phyloP scores from a whole-genome alignment of 352 stramenopile species.

The Globisporangium ultimum region DNA sequence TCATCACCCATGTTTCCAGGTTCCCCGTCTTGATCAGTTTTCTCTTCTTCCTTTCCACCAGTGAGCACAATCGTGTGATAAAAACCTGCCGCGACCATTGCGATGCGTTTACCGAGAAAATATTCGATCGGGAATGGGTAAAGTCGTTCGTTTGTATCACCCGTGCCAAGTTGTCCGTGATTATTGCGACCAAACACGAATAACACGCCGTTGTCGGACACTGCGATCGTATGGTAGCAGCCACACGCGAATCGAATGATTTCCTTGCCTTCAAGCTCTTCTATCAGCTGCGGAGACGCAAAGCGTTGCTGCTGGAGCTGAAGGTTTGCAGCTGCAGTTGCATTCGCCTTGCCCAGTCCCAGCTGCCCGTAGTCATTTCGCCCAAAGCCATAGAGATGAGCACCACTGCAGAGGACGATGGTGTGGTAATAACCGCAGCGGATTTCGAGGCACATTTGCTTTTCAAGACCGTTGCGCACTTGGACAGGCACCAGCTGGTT shows the following conservation, averaged over 20 bases:
- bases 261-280: conserved; percentile 80
- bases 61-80: conserved; percentile 93
- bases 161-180: conserved; percentile 91
- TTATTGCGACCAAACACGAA: conserved; percentile 95
- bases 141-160: conserved; percentile 85
- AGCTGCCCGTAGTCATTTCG: conserved; percentile 94
- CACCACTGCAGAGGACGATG: conserved; percentile 69
- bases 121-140: conserved; percentile 85
- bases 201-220: conserved; percentile 87
- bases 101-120: conserved; percentile 88
- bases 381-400: conserved; percentile 84
- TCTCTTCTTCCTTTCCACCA: conserved; percentile 65
- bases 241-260: conserved; percentile 85
- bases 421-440: conserved; percentile 92
- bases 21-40: conserved; percentile 14
- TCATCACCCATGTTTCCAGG: conserved; percentile 1
- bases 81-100: conserved; percentile 88
- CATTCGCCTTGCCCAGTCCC: conserved; percentile 56
- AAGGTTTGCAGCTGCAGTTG: conserved; percentile 34
- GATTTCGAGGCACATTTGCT: conserved; percentile 70
- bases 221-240: conserved; percentile 89
- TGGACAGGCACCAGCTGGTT: conserved; percentile 60
- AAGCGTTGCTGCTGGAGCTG: conserved; percentile 77
- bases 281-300: conserved; percentile 45
- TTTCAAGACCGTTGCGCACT: conserved; percentile 53